Conservation (phyloP, 176 grass and related monocot species). For the Aechmea fasciata region DNA sequence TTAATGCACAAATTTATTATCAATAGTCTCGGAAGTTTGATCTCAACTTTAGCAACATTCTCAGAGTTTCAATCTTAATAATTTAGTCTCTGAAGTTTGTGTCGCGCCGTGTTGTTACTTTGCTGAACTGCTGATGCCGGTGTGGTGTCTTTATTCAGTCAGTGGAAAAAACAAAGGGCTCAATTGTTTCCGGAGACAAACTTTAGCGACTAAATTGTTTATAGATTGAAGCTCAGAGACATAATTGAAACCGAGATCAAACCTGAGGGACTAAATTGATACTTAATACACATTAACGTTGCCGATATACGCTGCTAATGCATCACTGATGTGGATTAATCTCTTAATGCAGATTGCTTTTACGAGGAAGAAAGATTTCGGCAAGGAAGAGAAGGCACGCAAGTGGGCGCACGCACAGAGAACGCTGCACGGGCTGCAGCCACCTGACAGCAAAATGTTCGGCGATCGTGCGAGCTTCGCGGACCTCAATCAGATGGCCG, state of each 20-base stretch:
- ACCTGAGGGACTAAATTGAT: background rate
- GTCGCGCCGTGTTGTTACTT: no score
- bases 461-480: constrained; percentile 43
- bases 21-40: no score
- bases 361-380: constrained; percentile 82
- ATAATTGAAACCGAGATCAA: no score
- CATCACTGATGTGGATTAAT: background rate
- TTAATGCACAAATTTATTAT: background rate
- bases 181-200: no score
- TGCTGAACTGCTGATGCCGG: no score
- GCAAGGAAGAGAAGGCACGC: constrained; percentile 61
- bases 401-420: constrained; percentile 90
- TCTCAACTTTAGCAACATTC: no score
- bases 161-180: no score
- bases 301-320: background rate
- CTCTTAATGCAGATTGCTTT: constrained; percentile 49
- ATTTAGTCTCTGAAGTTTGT: no score
- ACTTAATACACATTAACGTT: background rate
- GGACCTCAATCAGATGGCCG: constrained; percentile 70
- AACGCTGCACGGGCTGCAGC: constrained; percentile 80
- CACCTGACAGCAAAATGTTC: constrained; percentile 50
- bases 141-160: no score
- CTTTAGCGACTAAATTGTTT: no score
- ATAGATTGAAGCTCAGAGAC: no score
- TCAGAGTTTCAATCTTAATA: no score